phyloP scores from a whole-genome alignment of 305 asterid genomes.

The Solanum aculeatissimum region DNA sequence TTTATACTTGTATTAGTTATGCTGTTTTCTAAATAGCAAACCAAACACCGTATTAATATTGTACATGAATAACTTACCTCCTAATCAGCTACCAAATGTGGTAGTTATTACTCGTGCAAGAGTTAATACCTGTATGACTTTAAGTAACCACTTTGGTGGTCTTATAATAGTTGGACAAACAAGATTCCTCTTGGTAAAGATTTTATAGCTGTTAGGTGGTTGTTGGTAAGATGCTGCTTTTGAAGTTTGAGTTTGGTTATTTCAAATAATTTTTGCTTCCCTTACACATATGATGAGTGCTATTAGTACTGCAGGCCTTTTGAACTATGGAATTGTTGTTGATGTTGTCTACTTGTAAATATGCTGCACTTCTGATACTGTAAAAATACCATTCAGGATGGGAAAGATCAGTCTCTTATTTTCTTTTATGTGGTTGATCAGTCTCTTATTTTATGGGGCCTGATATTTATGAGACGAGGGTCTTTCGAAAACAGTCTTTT shows the following conservation, averaged over 20 bases:
- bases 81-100: background rate
- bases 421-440: constrained; percentile 28
- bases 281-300: background rate
- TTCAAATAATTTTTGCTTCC: background rate
- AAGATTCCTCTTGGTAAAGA: background rate
- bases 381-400: background rate
- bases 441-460: too few relatives aligned
- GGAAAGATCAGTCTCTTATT: constrained; percentile 14
- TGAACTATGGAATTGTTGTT: background rate
- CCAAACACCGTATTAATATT: background rate
- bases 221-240: background rate
- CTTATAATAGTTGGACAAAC: background rate
- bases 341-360: background rate
- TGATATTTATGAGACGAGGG: too few relatives aligned
- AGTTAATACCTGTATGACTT: too few relatives aligned
- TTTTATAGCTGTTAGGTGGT: background rate
- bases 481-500: too few relatives aligned
- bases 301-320: background rate
- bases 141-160: background rate
- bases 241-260: background rate
- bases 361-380: background rate
- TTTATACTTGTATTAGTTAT: background rate
- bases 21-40: background rate
- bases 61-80: background rate
- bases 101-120: too few relatives aligned